Conservation (phyloP, 2,329 filamentous ascomycete species). For the Exophiala lecanii-corni region DNA sequence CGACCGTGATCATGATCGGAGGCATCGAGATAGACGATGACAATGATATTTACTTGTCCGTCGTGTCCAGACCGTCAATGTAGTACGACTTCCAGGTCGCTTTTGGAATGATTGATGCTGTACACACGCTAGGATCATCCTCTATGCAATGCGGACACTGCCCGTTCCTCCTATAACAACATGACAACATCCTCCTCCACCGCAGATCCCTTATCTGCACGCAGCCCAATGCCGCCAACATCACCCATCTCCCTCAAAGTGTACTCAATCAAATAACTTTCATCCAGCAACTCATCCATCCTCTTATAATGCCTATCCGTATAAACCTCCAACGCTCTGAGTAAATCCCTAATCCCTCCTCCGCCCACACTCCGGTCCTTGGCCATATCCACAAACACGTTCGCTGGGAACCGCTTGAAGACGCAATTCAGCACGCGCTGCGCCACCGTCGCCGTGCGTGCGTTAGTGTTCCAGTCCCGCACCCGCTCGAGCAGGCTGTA, state of each 20-base stretch:
- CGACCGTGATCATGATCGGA: conserved; percentile 19
- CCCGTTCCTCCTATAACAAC: conserved; percentile 10
- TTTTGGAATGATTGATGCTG: no score
- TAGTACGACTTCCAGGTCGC: no score
- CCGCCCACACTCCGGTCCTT: conserved; percentile 22
- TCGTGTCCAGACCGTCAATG: no score
- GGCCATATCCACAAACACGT: conserved; percentile 67
- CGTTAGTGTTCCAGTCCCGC: conserved; percentile 97
- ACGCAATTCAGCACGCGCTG: conserved; percentile 79
- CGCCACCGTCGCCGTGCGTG: conserved; percentile 75
- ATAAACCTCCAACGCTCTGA: conserved; percentile 83
- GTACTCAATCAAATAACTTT: conserved; percentile 92
- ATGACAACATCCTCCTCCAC: conserved; percentile 16
- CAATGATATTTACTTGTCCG: not conserved
- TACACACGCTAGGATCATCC: no score
- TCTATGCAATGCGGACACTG: no score
- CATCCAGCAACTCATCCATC: conserved; percentile 83
- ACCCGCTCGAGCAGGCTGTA: conserved; percentile 75
- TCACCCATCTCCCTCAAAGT: conserved; percentile 89
- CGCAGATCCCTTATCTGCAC: conserved; percentile 12
- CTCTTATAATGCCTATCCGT: conserved; percentile 90
- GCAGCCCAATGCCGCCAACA: conserved; percentile 42
- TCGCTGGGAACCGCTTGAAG: conserved; percentile 74
- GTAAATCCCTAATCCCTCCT: conserved; percentile 64
- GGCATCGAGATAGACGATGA: conserved; percentile 26